Evolutionary conservation across 768 basidiomycete genomes (phyloP).

Genomic region (Auricularia cornea): DNA sequence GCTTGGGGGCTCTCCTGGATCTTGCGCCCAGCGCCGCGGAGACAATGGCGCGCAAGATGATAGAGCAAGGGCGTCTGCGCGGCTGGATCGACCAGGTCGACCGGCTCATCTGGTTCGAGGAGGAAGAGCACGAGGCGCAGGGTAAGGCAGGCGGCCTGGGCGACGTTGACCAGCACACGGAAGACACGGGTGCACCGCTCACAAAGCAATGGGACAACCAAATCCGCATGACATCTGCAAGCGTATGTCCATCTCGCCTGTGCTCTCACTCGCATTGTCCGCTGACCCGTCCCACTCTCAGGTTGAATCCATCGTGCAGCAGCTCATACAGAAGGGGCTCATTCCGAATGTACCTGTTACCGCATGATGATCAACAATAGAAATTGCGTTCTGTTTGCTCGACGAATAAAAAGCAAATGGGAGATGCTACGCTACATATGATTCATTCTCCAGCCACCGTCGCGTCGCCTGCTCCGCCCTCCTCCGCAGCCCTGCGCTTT

Average conservation of each 20-base stretch:
- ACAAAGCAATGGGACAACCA: constrained; percentile 96
- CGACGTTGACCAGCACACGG: constrained; percentile 74
- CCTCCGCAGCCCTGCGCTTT: constrained; percentile 20
- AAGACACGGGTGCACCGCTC: constrained; percentile 81
- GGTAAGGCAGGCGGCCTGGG: constrained; percentile 92
- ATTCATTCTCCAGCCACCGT: neutral
- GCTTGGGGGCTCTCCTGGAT: constrained; percentile 84
- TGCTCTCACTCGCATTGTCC: neutral
- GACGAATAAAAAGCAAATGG: neutral
- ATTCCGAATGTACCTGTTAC: constrained; percentile 23
- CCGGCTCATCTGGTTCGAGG: constrained; percentile 89
- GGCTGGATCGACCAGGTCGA: constrained; percentile 96
- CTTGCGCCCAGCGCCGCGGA: constrained; percentile 90
- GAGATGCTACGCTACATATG: neutral
- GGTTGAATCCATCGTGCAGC: constrained; percentile 85
- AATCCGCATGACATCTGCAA: constrained; percentile 80
- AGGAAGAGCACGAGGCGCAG: constrained; percentile 87
- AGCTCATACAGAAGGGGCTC: constrained; percentile 65
- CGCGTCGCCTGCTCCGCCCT: neutral
- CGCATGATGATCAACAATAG: neutral
- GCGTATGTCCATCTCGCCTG: constrained; percentile 40
- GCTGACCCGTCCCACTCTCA: constrained; percentile 18
- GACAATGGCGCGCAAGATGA: constrained; percentile 97
- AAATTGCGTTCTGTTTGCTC: neutral
- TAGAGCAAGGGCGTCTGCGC: constrained; percentile 89